A percentile compares a stretch with the other conserved stretches of the same genome.
These are phyloP conservation scores for Globisporangium spinosum DNA, from an alignment of 352 stramenopile genomes.

Conservation along the genomic window DNA sequence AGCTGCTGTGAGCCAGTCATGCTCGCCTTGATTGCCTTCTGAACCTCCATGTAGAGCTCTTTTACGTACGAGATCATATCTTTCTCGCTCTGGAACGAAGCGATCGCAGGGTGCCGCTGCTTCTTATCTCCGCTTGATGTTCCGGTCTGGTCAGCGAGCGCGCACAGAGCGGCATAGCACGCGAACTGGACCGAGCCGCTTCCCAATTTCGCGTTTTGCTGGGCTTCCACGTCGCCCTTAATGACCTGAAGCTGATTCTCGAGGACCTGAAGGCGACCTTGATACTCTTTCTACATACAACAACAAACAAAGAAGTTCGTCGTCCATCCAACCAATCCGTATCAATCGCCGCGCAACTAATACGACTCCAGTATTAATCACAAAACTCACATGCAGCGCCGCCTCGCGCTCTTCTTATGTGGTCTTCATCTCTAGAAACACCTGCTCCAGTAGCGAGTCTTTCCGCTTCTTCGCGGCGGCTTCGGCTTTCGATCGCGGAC, in stretches of 20 bases:
- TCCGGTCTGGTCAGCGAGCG: conserved; percentile 30
- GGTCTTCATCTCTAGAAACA: conserved; percentile 42
- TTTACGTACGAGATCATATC: conserved; percentile 32
- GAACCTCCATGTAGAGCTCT: conserved; percentile 33
- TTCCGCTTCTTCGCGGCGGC: conserved; percentile 20
- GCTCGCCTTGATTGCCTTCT: conserved; percentile 12
- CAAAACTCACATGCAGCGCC: conserved; percentile 35
- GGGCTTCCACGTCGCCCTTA: conserved; percentile 12
- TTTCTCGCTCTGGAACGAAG: conserved; percentile 29
- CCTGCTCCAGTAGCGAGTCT: conserved; percentile 38
- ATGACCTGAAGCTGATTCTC: conserved; percentile 25
- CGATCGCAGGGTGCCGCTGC: conserved; percentile 22
- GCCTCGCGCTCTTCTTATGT: conserved; percentile 54
- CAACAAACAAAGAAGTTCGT: background rate
- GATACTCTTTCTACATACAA: conserved; percentile 30
- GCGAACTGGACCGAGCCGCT: conserved; percentile 17
- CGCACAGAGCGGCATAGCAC: conserved; percentile 47
- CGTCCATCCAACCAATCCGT: background rate
- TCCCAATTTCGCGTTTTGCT: background rate
- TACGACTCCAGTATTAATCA: background rate
- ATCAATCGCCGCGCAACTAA: background rate
- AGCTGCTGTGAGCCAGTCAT: background rate
- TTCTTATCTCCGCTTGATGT: background rate
- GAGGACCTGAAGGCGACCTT: conserved; percentile 32
- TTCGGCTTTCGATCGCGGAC: conserved; percentile 14